Conservation (phyloP, 306 rosid species). For the Vigna trinervia region DNA sequence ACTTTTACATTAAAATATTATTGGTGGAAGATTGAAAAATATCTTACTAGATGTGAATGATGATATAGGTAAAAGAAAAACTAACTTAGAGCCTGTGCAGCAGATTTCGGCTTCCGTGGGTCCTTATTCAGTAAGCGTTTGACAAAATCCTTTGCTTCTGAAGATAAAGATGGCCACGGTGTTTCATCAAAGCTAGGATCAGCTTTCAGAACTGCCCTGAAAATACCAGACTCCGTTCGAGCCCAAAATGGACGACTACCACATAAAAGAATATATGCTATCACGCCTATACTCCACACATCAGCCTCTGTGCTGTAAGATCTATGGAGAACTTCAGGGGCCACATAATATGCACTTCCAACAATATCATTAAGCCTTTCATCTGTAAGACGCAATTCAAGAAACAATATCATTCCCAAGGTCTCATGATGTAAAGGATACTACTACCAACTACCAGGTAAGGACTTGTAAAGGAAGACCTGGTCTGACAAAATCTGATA, state of each 20-base stretch:
- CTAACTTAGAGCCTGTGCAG: conserved; percentile 96
- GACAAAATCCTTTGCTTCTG: conserved; percentile 93
- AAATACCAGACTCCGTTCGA: conserved; percentile 94
- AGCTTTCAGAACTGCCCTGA: conserved; percentile 92
- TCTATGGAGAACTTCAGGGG: conserved; percentile 98
- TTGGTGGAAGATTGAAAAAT: conserved; percentile 33
- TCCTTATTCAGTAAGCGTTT: conserved; percentile 90
- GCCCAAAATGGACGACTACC: conserved; percentile 99
- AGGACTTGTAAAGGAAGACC: conserved; percentile 60
- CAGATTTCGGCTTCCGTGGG: conserved; percentile 90
- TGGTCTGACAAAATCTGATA: conserved; percentile 95
- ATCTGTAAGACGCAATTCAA: conserved; percentile 58
- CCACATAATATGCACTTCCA: conserved; percentile 98
- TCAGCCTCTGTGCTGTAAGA: conserved; percentile 95
- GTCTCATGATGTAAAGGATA: conserved; percentile 20
- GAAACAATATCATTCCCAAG: conserved; percentile 41
- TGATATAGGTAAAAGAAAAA: conserved; percentile 30
- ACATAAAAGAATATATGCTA: conserved; percentile 94
- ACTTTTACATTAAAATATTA: conserved; percentile 61
- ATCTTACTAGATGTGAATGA: conserved; percentile 34
- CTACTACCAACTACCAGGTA: conserved; percentile 42
- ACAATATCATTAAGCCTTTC: conserved; percentile 98
- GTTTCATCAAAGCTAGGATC: conserved; percentile 94
- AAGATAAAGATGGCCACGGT: conserved; percentile 92
- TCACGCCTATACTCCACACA: conserved; percentile 97